Percentiles rank a stretch among this genome's conserved stretches.
phyloP scores from a whole-genome alignment of 129 eudicot species.

The Tanacetum coccineum region DNA sequence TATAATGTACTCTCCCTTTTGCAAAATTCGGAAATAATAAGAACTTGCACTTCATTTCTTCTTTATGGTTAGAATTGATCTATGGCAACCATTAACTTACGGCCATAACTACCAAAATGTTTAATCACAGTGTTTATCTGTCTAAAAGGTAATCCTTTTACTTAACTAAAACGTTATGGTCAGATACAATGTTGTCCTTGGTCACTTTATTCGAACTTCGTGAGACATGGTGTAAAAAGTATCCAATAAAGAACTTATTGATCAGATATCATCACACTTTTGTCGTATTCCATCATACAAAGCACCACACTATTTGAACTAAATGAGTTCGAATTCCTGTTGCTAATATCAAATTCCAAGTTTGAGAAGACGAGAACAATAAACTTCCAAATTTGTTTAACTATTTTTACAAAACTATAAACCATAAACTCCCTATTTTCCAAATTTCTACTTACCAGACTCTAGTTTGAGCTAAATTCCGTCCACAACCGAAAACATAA shows the following conservation, averaged over 20 bases:
- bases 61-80: too few relatives aligned
- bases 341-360: conserved; percentile 10
- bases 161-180: background rate
- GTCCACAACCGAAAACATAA: conserved; percentile 5
- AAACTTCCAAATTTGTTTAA: background rate
- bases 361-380: background rate
- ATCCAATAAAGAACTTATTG: conserved; percentile 8
- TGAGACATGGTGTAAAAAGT: conserved; percentile 1
- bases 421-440: background rate
- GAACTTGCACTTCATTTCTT: background rate
- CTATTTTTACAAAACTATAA: background rate
- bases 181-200: conserved; percentile 4
- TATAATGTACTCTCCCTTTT: too few relatives aligned
- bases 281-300: background rate
- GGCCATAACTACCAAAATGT: background rate
- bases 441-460: conserved; percentile 1
- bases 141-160: too few relatives aligned
- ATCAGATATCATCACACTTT: conserved; percentile 2
- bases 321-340: conserved; percentile 10
- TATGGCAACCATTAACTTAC: background rate
- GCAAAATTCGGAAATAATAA: too few relatives aligned
- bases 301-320: background rate
- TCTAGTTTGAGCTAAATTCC: too few relatives aligned
- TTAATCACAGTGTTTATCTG: too few relatives aligned
- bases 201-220: background rate